A percentile compares a stretch with the other conserved stretches of the same genome.
Evolutionary conservation across 495 filamentous ascomycete genomes (phyloP).

Genomic region (Penicillium roqueforti): DNA sequence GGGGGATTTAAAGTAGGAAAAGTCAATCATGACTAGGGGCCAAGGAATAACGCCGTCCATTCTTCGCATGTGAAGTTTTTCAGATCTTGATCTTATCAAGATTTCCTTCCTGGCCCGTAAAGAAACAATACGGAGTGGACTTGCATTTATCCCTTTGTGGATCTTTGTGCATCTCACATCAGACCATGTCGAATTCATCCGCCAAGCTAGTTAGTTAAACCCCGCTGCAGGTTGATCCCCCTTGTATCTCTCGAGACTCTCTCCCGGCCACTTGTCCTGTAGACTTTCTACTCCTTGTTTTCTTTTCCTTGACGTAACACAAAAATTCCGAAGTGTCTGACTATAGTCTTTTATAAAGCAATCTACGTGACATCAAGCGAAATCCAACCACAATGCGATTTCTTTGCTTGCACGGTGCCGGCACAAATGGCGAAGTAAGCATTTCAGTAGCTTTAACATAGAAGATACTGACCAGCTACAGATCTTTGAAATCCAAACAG

Average conservation of each 20-base stretch:
- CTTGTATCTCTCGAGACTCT: background rate
- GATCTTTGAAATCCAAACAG: slow-evolving; percentile 43
- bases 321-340: background rate
- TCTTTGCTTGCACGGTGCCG: slow-evolving; percentile 38
- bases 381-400: slow-evolving; percentile 29
- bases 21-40: background rate
- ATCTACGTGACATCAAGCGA: background rate
- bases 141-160: background rate
- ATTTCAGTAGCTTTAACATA: background rate
- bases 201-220: background rate
- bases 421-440: slow-evolving; percentile 36
- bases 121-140: background rate
- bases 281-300: background rate
- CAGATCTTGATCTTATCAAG: background rate
- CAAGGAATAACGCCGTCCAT: background rate
- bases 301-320: background rate
- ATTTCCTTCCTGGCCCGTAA: too few species aligned
- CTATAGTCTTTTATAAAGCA: background rate
- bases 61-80: background rate
- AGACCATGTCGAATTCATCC: background rate
- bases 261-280: background rate
- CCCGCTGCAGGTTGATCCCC: background rate
- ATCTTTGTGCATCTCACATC: background rate
- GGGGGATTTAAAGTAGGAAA: background rate
- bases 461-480: slow-evolving; percentile 13